These are phyloP conservation scores for Samsoniella hepiali DNA, from an alignment of 2,329 filamentous ascomycete species.

Conservation along the genomic window DNA sequence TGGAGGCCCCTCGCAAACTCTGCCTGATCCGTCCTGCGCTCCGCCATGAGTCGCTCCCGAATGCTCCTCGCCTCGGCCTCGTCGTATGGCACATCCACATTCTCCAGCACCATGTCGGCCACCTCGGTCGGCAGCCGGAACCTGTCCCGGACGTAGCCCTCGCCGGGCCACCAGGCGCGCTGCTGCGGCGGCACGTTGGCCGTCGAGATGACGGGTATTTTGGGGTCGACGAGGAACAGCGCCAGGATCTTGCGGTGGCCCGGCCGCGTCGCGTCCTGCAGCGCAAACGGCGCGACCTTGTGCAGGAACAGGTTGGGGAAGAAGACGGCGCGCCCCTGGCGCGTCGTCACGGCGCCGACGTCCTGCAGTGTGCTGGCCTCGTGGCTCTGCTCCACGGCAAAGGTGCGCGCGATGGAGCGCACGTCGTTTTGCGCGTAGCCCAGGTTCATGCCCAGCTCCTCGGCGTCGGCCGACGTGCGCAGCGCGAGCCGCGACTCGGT, in stretches of 20 bases:
- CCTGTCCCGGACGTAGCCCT: background rate
- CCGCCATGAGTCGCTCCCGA: slow-evolving; percentile 13
- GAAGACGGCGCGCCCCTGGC: slow-evolving; percentile 47
- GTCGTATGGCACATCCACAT: slow-evolving; percentile 1
- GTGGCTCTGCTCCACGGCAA: slow-evolving; percentile 30
- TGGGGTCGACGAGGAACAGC: slow-evolving; percentile 59
- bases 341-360: slow-evolving; percentile 47
- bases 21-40: slow-evolving; percentile 1
- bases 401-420: slow-evolving; percentile 33
- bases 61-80: slow-evolving; percentile 7
- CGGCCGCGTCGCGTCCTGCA: slow-evolving; percentile 48
- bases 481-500: slow-evolving; percentile 50
- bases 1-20: background rate
- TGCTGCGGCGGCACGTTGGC: slow-evolving; percentile 45
- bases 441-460: slow-evolving; percentile 27
- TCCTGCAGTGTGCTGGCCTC: slow-evolving; percentile 28
- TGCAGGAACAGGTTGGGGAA: slow-evolving; percentile 57
- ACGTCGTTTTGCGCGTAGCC: slow-evolving; percentile 34
- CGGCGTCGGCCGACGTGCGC: slow-evolving; percentile 37
- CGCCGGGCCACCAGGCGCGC: slow-evolving; percentile 33
- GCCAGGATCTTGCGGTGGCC: slow-evolving; percentile 60
- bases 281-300: slow-evolving; percentile 47
- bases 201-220: slow-evolving; percentile 41
- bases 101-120: background rate
- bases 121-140: background rate